Evolutionary conservation across 331 rosid genomes (phyloP).

Genomic region (Quercus phellos): DNA sequence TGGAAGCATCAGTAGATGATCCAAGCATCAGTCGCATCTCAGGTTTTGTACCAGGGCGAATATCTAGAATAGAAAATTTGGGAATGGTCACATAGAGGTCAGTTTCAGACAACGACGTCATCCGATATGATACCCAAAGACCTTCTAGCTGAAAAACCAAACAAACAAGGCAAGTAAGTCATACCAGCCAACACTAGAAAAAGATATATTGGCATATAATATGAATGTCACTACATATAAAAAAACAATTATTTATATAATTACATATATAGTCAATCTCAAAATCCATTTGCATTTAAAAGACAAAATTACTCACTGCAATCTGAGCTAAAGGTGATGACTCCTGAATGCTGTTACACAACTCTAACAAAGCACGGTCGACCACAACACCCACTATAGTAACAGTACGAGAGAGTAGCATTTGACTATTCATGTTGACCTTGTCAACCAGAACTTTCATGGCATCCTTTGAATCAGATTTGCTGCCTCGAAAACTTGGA

Average conservation of each 20-base stretch:
- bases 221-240: not conserved
- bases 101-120: slow-evolving; percentile 82
- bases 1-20: slow-evolving; percentile 70
- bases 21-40: slow-evolving; percentile 99
- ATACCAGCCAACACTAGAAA: not conserved
- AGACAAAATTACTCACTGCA: slow-evolving; percentile 59
- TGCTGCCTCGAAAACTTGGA: slow-evolving; percentile 84
- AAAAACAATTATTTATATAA: not conserved
- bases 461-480: slow-evolving; percentile 66
- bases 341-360: slow-evolving; percentile 62
- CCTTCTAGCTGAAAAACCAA: slow-evolving; percentile 75
- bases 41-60: slow-evolving; percentile 81
- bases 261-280: not conserved
- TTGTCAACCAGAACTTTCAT: slow-evolving; percentile 77
- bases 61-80: slow-evolving; percentile 74
- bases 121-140: slow-evolving; percentile 90
- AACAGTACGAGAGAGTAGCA: slow-evolving; percentile 69
- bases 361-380: slow-evolving; percentile 80
- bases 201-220: no score
- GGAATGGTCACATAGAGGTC: slow-evolving; percentile 92
- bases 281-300: not conserved
- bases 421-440: slow-evolving; percentile 85
- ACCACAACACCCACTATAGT: slow-evolving; percentile 65
- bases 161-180: slow-evolving; percentile 19
- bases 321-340: slow-evolving; percentile 83